Evolutionary conservation across 352 stramenopile genomes (phyloP).

Genomic region (Aphanomyces stellatus): DNA sequence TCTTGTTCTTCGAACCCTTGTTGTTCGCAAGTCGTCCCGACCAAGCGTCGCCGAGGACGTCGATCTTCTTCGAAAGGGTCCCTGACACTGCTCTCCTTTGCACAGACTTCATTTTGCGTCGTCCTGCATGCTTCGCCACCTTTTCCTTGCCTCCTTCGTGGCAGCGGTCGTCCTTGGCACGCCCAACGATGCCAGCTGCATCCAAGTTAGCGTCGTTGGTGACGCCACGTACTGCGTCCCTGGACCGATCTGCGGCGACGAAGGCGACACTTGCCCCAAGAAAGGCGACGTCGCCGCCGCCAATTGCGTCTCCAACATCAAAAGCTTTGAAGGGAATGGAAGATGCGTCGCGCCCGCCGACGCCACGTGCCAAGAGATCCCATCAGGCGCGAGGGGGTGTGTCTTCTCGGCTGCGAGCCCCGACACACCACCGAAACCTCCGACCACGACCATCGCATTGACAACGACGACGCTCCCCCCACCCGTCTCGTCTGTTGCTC

Average conservation of each 20-base stretch:
- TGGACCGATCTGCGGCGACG: slow-evolving; percentile 32
- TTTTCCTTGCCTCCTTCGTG: too few species aligned
- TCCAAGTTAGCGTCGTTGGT: slow-evolving; percentile 27
- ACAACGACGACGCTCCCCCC: neutral
- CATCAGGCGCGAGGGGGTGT: slow-evolving; percentile 28
- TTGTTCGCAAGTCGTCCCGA: too few species aligned
- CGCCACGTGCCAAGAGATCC: slow-evolving; percentile 30
- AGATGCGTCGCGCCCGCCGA: slow-evolving; percentile 32
- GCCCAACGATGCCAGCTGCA: slow-evolving; percentile 21
- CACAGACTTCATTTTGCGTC: too few species aligned
- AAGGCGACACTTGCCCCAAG: slow-evolving; percentile 26
- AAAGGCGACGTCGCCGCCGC: slow-evolving; percentile 30
- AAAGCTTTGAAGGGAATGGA: slow-evolving; percentile 20
- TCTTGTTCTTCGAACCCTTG: too few species aligned
- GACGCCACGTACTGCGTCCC: slow-evolving; percentile 42
- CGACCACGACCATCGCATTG: neutral
- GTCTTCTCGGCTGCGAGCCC: slow-evolving; percentile 23
- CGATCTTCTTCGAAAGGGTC: too few species aligned
- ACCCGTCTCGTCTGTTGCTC: too few species aligned
- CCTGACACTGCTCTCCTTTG: too few species aligned
- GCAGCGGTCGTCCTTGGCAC: neutral
- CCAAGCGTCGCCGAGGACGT: too few species aligned
- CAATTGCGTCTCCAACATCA: slow-evolving; percentile 23
- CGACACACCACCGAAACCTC: neutral
- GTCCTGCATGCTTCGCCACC: too few species aligned